Conservation (phyloP, 2,329 filamentous ascomycete species). For the Akanthomyces uredinophilus region DNA sequence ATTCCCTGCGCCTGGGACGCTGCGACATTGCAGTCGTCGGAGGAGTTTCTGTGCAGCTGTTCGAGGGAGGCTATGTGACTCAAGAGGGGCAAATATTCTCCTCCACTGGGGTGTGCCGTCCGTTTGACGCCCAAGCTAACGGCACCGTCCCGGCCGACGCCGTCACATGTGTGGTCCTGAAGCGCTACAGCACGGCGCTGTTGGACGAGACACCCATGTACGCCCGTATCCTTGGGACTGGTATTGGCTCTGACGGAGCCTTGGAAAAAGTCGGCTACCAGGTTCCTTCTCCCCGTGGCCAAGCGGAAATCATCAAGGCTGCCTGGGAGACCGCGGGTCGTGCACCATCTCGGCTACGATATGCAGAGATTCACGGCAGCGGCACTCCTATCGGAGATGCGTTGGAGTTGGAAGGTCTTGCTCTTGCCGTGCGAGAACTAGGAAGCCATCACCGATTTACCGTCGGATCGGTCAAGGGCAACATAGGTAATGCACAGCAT, state of each 20-base stretch:
- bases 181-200: neutral
- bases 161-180: conserved; percentile 11
- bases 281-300: neutral
- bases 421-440: conserved; percentile 10
- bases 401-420: conserved; percentile 14
- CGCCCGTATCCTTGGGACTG: conserved; percentile 14
- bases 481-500: conserved; percentile 17
- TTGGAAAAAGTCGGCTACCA: conserved; percentile 17
- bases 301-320: conserved; percentile 16
- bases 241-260: conserved; percentile 15
- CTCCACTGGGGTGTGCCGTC: conserved; percentile 13
- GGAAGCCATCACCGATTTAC: neutral
- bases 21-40: conserved; percentile 14
- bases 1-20: conserved; percentile 4
- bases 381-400: conserved; percentile 17
- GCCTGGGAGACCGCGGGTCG: conserved; percentile 9
- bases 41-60: conserved; percentile 15
- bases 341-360: conserved; percentile 9
- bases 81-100: conserved; percentile 13
- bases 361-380: conserved; percentile 18
- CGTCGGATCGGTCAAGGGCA: conserved; percentile 16
- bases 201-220: conserved; percentile 9
- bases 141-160: conserved; percentile 13
- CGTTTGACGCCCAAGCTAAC: conserved; percentile 14
- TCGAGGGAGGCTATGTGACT: conserved; percentile 15